Evolutionary conservation across 129 eudicot species (phyloP).

Genomic region (Solidago caesia): DNA sequence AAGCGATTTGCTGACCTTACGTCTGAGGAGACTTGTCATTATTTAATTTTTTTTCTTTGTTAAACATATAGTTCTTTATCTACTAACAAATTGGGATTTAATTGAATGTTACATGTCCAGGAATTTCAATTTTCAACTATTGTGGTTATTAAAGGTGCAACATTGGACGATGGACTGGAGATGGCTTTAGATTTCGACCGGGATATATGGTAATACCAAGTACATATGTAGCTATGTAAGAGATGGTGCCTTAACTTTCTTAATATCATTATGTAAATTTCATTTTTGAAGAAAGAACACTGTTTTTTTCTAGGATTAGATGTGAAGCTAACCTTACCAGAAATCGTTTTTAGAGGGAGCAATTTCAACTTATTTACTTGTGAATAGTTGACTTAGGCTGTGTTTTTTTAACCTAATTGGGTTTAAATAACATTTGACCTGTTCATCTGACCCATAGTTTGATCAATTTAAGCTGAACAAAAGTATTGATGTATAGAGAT

Average conservation of each 20-base stretch:
- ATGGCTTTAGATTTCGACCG: constrained; percentile 97
- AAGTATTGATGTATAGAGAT: no score
- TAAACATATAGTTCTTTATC: constrained; percentile 9
- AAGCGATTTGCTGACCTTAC: constrained; percentile 79
- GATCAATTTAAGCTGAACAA: no score
- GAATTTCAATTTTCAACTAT: constrained; percentile 81
- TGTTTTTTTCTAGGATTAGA: no score
- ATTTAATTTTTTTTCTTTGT: neutral
- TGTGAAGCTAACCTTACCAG: no score
- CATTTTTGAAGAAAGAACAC: no score
- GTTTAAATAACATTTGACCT: no score
- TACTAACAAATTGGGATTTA: neutral
- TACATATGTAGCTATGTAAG: constrained; percentile 5
- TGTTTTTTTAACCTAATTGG: no score
- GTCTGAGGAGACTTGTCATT: constrained; percentile 50
- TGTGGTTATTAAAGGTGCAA: constrained; percentile 97
- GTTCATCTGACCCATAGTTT: no score
- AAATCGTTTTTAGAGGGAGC: no score
- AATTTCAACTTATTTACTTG: no score
- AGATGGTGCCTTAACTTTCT: neutral
- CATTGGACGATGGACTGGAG: constrained; percentile 96
- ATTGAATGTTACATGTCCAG: constrained; percentile 33
- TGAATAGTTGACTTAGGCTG: no score
- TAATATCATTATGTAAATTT: no score
- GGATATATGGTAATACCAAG: constrained; percentile 72